phyloP scores from a whole-genome alignment of 2,329 filamentous ascomycete species.

The Colletotrichum brevisporum region DNA sequence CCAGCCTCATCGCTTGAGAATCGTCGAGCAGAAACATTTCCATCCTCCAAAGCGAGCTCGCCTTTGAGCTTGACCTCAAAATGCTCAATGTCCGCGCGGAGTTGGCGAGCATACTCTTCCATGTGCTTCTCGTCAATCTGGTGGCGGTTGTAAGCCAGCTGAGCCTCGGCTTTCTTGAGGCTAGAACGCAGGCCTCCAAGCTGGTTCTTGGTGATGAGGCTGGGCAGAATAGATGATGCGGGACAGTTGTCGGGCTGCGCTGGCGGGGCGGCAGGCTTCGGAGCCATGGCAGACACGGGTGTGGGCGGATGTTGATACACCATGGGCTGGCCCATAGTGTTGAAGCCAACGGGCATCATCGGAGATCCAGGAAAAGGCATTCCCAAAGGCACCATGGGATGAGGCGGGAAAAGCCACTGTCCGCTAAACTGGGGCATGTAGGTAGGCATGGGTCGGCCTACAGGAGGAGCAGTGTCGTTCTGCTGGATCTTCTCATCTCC shows the following conservation, averaged over 20 bases:
- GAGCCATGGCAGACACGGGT: conserved; percentile 6
- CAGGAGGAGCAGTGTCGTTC: not conserved
- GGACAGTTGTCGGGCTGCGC: conserved; percentile 49
- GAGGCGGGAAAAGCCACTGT: conserved; percentile 35
- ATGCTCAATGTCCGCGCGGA: conserved; percentile 62
- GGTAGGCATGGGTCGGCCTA: not conserved
- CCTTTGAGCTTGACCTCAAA: conserved; percentile 63
- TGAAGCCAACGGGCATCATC: conserved; percentile 43
- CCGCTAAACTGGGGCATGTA: conserved; percentile 22
- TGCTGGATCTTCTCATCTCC: conserved; percentile 16
- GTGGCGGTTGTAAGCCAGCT: conserved; percentile 73
- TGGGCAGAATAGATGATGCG: conserved; percentile 71
- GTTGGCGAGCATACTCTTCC: conserved; percentile 56
- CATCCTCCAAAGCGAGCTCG: conserved; percentile 62
- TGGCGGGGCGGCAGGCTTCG: conserved; percentile 1
- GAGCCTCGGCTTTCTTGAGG: conserved; percentile 70
- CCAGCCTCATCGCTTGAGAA: not conserved
- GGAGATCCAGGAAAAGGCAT: conserved; percentile 45
- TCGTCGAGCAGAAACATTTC: not conserved
- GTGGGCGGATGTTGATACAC: conserved; percentile 24
- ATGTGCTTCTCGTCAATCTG: conserved; percentile 72
- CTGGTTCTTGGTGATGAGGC: conserved; percentile 73
- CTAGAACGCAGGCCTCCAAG: conserved; percentile 65
- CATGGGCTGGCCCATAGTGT: conserved; percentile 45
- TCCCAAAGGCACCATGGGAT: conserved; percentile 34